Evolutionary conservation across 2,329 filamentous ascomycete genomes (phyloP).

Genomic region (Colletotrichum gloeosporioides): DNA sequence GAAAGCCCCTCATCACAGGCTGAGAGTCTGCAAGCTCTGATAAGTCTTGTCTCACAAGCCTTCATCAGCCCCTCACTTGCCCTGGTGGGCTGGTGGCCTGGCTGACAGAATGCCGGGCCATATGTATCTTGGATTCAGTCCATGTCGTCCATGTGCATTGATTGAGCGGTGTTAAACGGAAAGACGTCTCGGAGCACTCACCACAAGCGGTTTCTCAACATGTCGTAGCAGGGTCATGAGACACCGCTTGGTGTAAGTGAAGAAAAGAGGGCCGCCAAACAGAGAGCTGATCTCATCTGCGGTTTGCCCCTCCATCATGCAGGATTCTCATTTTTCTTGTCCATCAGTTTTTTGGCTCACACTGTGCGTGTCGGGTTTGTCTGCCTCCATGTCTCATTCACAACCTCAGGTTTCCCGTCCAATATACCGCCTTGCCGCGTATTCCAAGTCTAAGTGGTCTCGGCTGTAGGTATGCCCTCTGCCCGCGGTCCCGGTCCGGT

Average conservation of each 20-base stretch:
- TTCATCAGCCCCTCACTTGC: neutral
- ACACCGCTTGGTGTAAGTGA: neutral
- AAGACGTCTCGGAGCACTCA: neutral
- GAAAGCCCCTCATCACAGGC: constrained; percentile 15
- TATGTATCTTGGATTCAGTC: neutral
- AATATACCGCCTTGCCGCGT: neutral
- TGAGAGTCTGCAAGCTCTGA: constrained; percentile 2
- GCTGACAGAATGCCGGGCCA: neutral
- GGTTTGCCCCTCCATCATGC: neutral
- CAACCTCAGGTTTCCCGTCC: neutral
- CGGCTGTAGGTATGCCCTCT: neutral
- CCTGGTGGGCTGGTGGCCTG: neutral
- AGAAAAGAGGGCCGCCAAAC: neutral
- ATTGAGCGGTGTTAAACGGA: neutral
- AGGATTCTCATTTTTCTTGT: neutral
- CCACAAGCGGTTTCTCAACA: neutral
- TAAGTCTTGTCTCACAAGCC: constrained; percentile 9
- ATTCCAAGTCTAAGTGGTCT: neutral
- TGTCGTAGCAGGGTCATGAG: neutral
- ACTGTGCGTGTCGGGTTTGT: neutral
- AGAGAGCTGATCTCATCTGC: neutral
- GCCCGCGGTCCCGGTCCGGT: neutral
- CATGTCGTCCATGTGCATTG: neutral
- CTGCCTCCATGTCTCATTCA: neutral
- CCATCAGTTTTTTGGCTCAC: neutral